phyloP scores from a whole-genome alignment of 2,329 filamentous ascomycete species.

The Stemphylium lycopersici region DNA sequence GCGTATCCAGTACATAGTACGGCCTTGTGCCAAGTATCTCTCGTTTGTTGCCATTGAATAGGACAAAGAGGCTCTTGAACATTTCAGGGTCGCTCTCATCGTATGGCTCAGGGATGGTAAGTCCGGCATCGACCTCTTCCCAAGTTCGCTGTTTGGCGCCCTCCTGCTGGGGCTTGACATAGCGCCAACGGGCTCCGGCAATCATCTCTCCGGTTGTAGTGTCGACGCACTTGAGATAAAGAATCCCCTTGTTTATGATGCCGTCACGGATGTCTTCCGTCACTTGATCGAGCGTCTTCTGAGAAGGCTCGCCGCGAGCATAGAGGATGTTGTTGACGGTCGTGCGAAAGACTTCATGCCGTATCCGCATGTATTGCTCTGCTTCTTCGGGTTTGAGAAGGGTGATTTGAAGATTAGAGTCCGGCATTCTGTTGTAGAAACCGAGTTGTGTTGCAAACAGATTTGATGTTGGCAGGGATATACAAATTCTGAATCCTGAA shows the following conservation, averaged over 20 bases:
- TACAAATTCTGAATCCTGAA: too few species aligned
- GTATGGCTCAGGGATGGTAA: constrained; percentile 32
- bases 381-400: constrained; percentile 37
- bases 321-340: constrained; percentile 46
- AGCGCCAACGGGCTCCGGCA: constrained; percentile 40
- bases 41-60: constrained; percentile 34
- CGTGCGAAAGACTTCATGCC: constrained; percentile 38
- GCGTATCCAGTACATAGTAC: constrained; percentile 39
- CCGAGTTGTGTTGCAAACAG: too few species aligned
- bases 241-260: constrained; percentile 30
- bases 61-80: constrained; percentile 25
- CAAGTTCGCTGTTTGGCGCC: constrained; percentile 25
- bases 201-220: constrained; percentile 31
- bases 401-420: constrained; percentile 34
- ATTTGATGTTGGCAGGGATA: too few species aligned
- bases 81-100: constrained; percentile 35
- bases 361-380: constrained; percentile 39
- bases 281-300: constrained; percentile 31
- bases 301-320: constrained; percentile 34
- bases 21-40: constrained; percentile 29
- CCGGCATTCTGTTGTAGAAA: constrained; percentile 17
- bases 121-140: constrained; percentile 37
- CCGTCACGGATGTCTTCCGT: constrained; percentile 28
- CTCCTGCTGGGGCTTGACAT: constrained; percentile 25
- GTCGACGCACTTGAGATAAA: constrained; percentile 41